phyloP scores from a whole-genome alignment of 305 asterid species.

The Fraxinus ornus region DNA sequence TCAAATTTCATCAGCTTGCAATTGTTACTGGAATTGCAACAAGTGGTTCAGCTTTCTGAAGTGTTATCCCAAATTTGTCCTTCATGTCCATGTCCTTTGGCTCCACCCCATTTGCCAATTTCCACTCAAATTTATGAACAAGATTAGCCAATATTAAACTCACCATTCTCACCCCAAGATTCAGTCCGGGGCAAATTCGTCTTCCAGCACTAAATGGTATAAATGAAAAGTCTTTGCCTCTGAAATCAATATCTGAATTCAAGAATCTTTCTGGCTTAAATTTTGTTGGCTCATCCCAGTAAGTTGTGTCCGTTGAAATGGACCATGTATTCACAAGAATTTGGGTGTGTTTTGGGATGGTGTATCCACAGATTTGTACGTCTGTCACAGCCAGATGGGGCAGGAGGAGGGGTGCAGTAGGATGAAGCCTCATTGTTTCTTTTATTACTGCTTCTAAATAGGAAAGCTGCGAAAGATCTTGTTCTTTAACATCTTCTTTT shows the following conservation, averaged over 20 bases:
- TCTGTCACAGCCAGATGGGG: constrained; percentile 29
- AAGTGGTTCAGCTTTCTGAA: constrained; percentile 25
- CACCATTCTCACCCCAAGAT: constrained; percentile 29
- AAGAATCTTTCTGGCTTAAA: constrained; percentile 34
- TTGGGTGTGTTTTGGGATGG: constrained; percentile 29
- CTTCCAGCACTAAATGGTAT: constrained; percentile 38
- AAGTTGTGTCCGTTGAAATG: constrained; percentile 25
- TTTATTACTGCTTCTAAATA: constrained; percentile 32
- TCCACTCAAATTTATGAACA: constrained; percentile 34
- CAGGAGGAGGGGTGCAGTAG: constrained; percentile 30
- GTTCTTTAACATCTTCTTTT: constrained; percentile 15
- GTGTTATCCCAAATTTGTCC: constrained; percentile 28
- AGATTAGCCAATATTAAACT: constrained; percentile 30
- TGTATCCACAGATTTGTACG: constrained; percentile 22
- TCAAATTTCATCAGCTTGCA: neutral
- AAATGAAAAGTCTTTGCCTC: constrained; percentile 24
- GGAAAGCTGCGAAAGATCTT: constrained; percentile 29
- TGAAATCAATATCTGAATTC: constrained; percentile 17
- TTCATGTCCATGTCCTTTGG: constrained; percentile 27
- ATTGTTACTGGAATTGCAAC: constrained; percentile 16
- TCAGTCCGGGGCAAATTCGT: constrained; percentile 32
- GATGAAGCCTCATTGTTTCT: constrained; percentile 37
- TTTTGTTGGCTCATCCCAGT: constrained; percentile 26
- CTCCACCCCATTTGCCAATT: constrained; percentile 26
- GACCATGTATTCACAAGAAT: constrained; percentile 36